Evolutionary conservation across 805 yeast species (phyloP).

Genomic region (Saccharomyces jurei): DNA sequence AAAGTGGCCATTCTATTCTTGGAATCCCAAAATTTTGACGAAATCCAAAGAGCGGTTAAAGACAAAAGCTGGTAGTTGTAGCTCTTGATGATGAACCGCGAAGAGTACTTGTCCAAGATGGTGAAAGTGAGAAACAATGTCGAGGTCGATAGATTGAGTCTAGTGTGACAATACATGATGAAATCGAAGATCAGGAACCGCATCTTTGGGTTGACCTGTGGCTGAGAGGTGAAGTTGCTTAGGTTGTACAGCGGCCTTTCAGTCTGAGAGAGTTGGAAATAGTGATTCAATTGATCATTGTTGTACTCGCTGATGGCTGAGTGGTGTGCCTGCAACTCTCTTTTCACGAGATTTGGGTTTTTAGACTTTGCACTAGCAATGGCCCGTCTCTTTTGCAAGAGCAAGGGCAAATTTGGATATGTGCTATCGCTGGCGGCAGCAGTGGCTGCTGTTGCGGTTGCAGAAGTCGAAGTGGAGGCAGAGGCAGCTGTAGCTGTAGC

Average conservation of each 20-base stretch:
- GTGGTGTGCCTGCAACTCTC: conserved; percentile 43
- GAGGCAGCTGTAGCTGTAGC: background rate
- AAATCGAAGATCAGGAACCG: conserved; percentile 77
- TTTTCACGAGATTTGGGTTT: conserved; percentile 32
- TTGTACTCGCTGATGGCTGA: conserved; percentile 39
- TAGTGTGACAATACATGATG: conserved; percentile 61
- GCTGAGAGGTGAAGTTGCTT: conserved; percentile 31
- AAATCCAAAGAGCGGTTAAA: conserved; percentile 82
- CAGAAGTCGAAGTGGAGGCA: background rate
- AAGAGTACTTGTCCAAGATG: conserved; percentile 79
- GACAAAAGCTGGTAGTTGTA: conserved; percentile 83
- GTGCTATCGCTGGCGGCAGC: background rate
- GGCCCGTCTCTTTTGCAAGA: conserved; percentile 18
- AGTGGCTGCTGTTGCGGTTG: background rate
- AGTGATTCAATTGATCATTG: conserved; percentile 33
- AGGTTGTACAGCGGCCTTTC: conserved; percentile 18
- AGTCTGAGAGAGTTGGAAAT: background rate
- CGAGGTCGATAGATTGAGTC: conserved; percentile 51
- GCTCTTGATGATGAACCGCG: conserved; percentile 67
- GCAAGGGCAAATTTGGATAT: conserved; percentile 2
- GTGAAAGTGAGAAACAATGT: conserved; percentile 62
- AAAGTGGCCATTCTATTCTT: conserved; percentile 55
- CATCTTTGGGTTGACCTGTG: conserved; percentile 41
- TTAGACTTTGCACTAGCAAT: conserved; percentile 13
- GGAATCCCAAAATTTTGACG: conserved; percentile 67